Base-by-base conservation (phyloP, 2,329 filamentous ascomycete genomes). In the Cytospora piceae region DNA sequence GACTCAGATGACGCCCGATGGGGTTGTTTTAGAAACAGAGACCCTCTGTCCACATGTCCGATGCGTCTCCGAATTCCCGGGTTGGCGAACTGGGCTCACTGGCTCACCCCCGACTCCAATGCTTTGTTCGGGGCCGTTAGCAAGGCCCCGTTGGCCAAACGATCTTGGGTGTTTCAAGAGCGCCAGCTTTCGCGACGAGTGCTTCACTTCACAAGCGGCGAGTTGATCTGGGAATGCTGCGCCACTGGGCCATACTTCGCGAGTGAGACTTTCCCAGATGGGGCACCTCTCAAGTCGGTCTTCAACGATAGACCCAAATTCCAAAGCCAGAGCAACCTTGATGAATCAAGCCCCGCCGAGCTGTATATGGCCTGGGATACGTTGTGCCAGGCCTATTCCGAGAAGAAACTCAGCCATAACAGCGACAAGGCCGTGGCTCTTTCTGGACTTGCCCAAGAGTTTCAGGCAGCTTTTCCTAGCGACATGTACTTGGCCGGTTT, bases 221-320 rank as follows among this genome's bases (percentile, higher is more conserved):
- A 64, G 49, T 20, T 39, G 17, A 32, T 59, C 6, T 64, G 55
- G 54, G 62, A 64, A 51, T 65, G 52, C 29, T 51, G 49, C 51
- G 78, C 74, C 37, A 22, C 14, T 12, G 56, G 56, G 14, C 11
- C 56, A 2, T n/a, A 58, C 9, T 58, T 58, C 24, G 56, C 56
- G 15, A 46, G 34, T 39, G 56, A 58, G 56, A 58, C 37, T 9
- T 58, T 58, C 24, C 56, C 56, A n/a, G 34, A n/a, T 11, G 56
- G 56, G 3, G 56, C 56, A 27, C 15, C 56, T 17, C 14, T 49
- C 9, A 6, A 20, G 27, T 2, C 14, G 27, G 2, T 58, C 0
- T 58, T 58, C 32, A n/a, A 42, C 11, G 39, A 42, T 12, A 27
- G 56, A 31, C 56, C 56, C 20, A 58, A 58, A 9, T 49, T 46